Conservation (phyloP, 106 monocot genomes). For the Xerophyta viscosa region DNA sequence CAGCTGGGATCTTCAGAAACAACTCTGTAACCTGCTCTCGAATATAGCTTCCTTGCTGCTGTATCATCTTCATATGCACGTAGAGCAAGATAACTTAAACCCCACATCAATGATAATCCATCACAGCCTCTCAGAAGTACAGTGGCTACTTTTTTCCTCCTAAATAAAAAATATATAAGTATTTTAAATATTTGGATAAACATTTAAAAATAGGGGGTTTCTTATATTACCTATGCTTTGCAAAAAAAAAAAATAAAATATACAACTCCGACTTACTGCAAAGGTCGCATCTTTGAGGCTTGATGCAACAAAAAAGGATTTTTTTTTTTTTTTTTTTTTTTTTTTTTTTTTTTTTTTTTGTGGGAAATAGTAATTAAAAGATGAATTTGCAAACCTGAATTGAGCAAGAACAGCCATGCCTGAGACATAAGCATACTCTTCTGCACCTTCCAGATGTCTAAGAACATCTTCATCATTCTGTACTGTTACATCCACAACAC, state of each 20-base stretch:
- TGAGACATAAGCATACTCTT: conserved; percentile 82
- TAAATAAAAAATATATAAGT: conserved; percentile 16
- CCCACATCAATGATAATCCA: conserved; percentile 44
- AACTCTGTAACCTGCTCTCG: conserved; percentile 57
- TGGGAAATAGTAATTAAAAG: background rate
- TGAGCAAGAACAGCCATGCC: conserved; percentile 71
- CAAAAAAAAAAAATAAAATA: no score
- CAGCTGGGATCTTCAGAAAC: conserved; percentile 58
- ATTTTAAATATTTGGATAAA: no score
- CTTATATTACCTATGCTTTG: no score
- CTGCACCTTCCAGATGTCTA: conserved; percentile 38
- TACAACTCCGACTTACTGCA: no score
- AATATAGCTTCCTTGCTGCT: conserved; percentile 52
- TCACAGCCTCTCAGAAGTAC: conserved; percentile 78
- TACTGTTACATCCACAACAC: conserved; percentile 64
- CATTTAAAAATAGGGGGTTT: no score
- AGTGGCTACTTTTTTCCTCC: conserved; percentile 70
- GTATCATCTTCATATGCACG: conserved; percentile 74
- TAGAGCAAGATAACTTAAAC: conserved; percentile 42
- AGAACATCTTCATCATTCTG: conserved; percentile 75
- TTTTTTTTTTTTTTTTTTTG: no score
- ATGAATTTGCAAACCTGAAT: conserved; percentile 34
- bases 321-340: no score
- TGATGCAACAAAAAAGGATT: no score
- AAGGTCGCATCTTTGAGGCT: no score